phyloP scores from a whole-genome alignment of 2,329 filamentous ascomycete species.

The Aspergillus calidoustus region DNA sequence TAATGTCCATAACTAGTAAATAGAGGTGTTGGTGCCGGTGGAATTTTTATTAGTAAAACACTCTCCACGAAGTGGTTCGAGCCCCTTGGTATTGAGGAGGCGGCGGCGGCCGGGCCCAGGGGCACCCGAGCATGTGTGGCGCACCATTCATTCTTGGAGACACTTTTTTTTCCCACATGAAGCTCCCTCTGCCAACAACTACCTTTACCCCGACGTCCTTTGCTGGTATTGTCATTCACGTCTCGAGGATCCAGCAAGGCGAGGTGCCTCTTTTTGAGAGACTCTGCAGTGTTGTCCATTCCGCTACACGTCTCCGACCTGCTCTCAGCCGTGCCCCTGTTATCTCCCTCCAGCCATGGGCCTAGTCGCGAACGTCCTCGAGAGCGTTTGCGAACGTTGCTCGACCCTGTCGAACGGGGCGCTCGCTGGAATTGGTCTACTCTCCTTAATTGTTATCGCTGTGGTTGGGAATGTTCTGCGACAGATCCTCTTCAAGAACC shows the following conservation, averaged over 20 bases:
- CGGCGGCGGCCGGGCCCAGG: background rate
- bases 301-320: background rate
- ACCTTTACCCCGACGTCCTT: background rate
- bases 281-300: conserved; percentile 11
- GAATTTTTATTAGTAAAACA: too few relatives aligned
- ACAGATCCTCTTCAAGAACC: conserved; percentile 80
- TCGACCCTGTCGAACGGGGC: conserved; percentile 52
- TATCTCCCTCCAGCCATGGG: conserved; percentile 49
- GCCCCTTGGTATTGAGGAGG: background rate
- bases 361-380: conserved; percentile 54
- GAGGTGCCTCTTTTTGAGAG: conserved; percentile 16
- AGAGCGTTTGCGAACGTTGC: conserved; percentile 51
- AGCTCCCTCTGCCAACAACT: background rate
- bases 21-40: too few relatives aligned
- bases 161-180: conserved; percentile 4
- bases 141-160: background rate
- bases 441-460: conserved; percentile 57
- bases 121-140: background rate
- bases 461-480: conserved; percentile 78
- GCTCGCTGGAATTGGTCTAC: conserved; percentile 49
- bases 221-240: background rate
- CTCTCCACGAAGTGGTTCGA: too few relatives aligned
- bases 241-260: conserved; percentile 5
- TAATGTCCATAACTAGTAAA: too few relatives aligned
- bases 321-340: background rate